Base-by-base conservation (phyloP, 306 rosid genomes). In the Begonia peltatifolia region DNA sequence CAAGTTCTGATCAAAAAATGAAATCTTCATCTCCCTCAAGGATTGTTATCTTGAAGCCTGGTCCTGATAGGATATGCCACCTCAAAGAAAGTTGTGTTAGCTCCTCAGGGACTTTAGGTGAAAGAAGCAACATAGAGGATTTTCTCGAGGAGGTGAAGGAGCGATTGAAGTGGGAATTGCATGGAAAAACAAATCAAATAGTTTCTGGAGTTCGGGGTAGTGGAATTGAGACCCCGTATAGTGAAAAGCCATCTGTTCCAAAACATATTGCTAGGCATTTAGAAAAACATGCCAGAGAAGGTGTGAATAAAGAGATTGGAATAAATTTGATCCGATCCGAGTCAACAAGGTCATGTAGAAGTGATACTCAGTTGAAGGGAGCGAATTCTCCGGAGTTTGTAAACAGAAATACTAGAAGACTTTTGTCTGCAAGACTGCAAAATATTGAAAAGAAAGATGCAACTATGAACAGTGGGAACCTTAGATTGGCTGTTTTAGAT, bases 91-190 rank as follows among this genome's bases (percentile, higher is more conserved):
- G 71, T 59, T 75, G 84, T 92, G 75, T 68, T 20, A 63, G 60
- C 60, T 72, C 93, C 41, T 70, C 94, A 5, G 63, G 70, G 60
- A 70, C 69, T 64, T 70, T 69, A 63, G 81, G 55, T 17, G 82
- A 83, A 17, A 79, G 84, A 64, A 81, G 71, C 56, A 84, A 85
- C 57, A 75, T 92, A 61, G 93, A 86, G 68, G 94, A 86, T 67
- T 83, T 92, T 70, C 95, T 92, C 20, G 82, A 81, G 69, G 99
- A 92, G 78, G 99, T 92, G 62, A 86, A 68, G 74, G 93, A 83
- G 66, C 77, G 88, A 55, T 71, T 92, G 65, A 83, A 71, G 66
- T 79, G 75, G 44, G 99, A 92, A 68, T 73, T 77, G 56, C 83
- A 77, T 63, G 96, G 96, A 51, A 81, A 80, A 68, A 66, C 56